These are phyloP conservation scores for Pichiaceae sp. DNA, from an alignment of 1,139 yeast genomes.

Conservation along the genomic window DNA sequence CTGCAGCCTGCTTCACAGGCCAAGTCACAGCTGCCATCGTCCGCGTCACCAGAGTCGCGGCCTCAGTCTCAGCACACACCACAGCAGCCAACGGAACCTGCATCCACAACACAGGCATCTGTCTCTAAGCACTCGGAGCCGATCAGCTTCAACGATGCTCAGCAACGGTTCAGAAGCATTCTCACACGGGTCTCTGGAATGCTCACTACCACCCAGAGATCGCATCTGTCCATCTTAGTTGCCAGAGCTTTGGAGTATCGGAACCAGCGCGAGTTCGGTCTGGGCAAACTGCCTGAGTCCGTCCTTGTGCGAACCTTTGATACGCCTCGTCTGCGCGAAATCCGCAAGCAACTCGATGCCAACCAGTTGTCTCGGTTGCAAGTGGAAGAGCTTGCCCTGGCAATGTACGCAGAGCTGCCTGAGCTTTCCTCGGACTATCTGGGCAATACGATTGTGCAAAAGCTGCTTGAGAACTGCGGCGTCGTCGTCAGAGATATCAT, in stretches of 20 bases:
- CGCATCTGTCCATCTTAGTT: slow-evolving; percentile 25
- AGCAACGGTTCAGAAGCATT: neutral
- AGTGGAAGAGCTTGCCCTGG: slow-evolving; percentile 73
- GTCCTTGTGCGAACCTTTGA: slow-evolving; percentile 64
- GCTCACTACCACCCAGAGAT: slow-evolving; percentile 6
- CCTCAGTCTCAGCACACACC: neutral
- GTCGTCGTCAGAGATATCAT: slow-evolving; percentile 70
- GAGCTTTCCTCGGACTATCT: slow-evolving; percentile 87
- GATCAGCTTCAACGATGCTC: slow-evolving; percentile 1
- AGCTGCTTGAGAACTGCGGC: slow-evolving; percentile 67
- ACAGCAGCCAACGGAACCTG: neutral
- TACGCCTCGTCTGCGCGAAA: slow-evolving; percentile 68
- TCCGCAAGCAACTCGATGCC: slow-evolving; percentile 41
- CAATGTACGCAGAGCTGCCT: slow-evolving; percentile 85
- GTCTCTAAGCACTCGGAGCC: neutral
- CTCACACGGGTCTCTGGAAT: neutral
- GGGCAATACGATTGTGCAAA: slow-evolving; percentile 94
- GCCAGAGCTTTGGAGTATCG: slow-evolving; percentile 28
- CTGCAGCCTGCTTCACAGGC: neutral
- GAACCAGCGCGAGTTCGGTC: slow-evolving; percentile 32
- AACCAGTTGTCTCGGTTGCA: slow-evolving; percentile 39
- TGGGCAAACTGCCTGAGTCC: slow-evolving; percentile 69
- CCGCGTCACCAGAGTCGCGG: neutral
- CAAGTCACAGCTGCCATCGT: neutral
- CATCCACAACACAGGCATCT: no score